Percentiles rank a stretch among this genome's conserved stretches.
phyloP scores from a whole-genome alignment of 257 asterid species.

The Solanum clarkiae region DNA sequence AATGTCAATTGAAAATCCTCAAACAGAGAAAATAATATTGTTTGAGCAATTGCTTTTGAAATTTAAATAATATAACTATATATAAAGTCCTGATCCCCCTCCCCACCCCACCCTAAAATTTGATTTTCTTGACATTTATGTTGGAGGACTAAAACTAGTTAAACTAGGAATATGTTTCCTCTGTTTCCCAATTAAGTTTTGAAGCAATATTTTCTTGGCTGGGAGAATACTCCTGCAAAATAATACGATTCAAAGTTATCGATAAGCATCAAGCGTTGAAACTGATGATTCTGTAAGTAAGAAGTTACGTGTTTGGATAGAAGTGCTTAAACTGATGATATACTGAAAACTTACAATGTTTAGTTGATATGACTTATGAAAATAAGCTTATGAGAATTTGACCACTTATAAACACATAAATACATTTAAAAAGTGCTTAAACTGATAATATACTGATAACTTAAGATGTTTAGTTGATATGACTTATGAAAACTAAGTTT shows the following conservation, averaged over 20 bases:
- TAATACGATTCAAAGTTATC: not conserved
- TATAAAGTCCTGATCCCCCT: not conserved
- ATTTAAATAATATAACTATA: not conserved
- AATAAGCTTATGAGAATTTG: not conserved
- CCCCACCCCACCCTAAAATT: not conserved
- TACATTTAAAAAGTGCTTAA: not conserved
- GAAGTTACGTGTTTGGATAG: not conserved
- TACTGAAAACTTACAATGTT: no score
- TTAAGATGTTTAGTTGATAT: no score
- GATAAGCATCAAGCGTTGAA: not conserved
- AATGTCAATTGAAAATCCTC: not conserved
- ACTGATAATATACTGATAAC: not conserved
- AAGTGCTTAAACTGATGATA: not conserved
- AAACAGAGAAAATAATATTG: not conserved
- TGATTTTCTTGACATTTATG: not conserved
- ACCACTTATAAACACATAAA: not conserved
- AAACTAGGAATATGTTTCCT: not conserved
- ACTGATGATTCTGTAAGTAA: not conserved
- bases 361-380: not conserved
- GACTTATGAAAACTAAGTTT: not conserved
- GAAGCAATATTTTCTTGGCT: slow-evolving; percentile 14
- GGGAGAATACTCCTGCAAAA: slow-evolving; percentile 17
- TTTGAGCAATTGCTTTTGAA: not conserved
- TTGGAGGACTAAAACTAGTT: not conserved
- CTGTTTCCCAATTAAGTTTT: slow-evolving; percentile 16